These are phyloP conservation scores for Phytophthora meadii DNA, from an alignment of 352 stramenopile species.

Conservation along the genomic window DNA sequence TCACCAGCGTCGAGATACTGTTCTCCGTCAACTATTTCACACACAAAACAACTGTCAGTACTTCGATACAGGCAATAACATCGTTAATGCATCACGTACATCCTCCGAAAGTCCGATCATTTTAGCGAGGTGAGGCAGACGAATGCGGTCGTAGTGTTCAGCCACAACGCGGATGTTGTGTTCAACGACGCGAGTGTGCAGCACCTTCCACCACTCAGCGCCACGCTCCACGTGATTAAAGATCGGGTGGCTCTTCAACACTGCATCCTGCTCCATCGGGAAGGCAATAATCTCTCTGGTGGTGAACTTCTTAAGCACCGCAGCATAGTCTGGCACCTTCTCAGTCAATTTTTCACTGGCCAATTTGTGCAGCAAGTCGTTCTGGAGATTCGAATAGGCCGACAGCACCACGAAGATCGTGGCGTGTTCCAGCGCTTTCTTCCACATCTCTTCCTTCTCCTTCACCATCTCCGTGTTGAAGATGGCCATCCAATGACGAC, in stretches of 20 bases:
- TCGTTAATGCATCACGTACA: slow-evolving; percentile 40
- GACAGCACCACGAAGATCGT: slow-evolving; percentile 83
- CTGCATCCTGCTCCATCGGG: slow-evolving; percentile 89
- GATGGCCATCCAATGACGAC: slow-evolving; percentile 86
- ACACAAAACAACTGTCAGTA: slow-evolving; percentile 15
- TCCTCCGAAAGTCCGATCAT: slow-evolving; percentile 94
- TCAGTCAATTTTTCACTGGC: slow-evolving; percentile 68
- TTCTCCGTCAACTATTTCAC: slow-evolving; percentile 68
- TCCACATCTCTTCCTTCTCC: slow-evolving; percentile 72
- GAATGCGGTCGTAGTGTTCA: slow-evolving; percentile 97
- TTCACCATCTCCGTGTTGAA: slow-evolving; percentile 82
- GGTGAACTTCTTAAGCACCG: slow-evolving; percentile 90
- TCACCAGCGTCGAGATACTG: slow-evolving; percentile 92
- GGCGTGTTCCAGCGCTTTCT: slow-evolving; percentile 76
- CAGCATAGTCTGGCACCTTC: slow-evolving; percentile 68
- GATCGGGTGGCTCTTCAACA: slow-evolving; percentile 85
- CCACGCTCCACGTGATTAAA: slow-evolving; percentile 81
- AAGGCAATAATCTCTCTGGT: slow-evolving; percentile 98
- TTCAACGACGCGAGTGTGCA: slow-evolving; percentile 95
- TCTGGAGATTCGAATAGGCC: slow-evolving; percentile 80
- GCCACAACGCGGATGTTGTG: slow-evolving; percentile 97
- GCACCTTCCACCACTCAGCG: slow-evolving; percentile 87
- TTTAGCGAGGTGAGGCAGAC: slow-evolving; percentile 91
- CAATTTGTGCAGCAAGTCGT: slow-evolving; percentile 76
- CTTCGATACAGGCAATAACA: too few relatives aligned